Base-by-base conservation (phyloP, 148 eudicot genomes). In the Nyssa sinensis region DNA sequence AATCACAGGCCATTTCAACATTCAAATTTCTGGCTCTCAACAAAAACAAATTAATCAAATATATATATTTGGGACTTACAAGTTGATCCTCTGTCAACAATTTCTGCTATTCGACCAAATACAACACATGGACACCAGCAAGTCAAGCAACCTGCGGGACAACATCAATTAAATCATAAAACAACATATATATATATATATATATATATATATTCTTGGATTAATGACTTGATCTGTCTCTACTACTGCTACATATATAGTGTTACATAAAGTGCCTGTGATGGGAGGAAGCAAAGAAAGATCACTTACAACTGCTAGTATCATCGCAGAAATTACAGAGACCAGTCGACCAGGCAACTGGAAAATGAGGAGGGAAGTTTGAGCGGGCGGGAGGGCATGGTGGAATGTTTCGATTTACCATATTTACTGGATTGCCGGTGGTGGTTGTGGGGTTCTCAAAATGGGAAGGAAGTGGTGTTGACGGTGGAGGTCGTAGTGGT, bases 281-380 rank as follows among this genome's bases (percentile, higher is more conserved):
- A 44, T 44, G 3, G 12, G 17, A 44, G 1, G 17, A 44, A 11
- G 17, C 1, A 44, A n/a, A 44, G 7, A 4, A 49, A 32, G n/a
- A 9, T 2, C 4, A 64, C 81, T 70, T 72, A 78, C 81, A 78
- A 78, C 76, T 72, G 55, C 57, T 73, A 25, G 66, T 5, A 23
- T 78, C 76, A 25, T 73, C 57, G 55, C 33, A 78, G n/a, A 76
- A 78, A 41, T 66, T 72, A 44, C 81, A 72, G 58, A 77, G 80
- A 28, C 75, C 75, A 35, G 75, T 71, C 0, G 80, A 77, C 80
- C 80, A 77, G 57, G 69, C 49, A 2, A 6, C 59, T 30, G 72
- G 67, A 29, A 35, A 44, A 49, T 55, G 60, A 62, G 71, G 71
- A 4, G 31, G 29, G 55, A 49, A 64, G 62, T 62, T 28, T 55